These are phyloP conservation scores for Ustilago bromivora DNA, from an alignment of 1,284 basidiomycete species.

Conservation along the genomic window DNA sequence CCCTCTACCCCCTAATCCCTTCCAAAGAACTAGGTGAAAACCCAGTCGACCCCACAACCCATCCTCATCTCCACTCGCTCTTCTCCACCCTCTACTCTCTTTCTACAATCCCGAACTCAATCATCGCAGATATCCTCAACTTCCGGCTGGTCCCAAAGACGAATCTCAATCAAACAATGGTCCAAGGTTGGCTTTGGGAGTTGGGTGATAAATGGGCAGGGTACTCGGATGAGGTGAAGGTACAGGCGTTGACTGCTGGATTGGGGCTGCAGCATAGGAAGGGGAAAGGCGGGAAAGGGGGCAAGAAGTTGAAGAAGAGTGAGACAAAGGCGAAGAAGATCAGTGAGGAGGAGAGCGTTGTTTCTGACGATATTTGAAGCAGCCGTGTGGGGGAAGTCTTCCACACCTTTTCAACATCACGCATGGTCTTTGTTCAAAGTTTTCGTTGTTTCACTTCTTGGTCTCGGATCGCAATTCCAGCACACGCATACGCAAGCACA, in stretches of 20 bases:
- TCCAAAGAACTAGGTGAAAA: constrained; percentile 44
- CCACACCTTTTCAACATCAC: neutral
- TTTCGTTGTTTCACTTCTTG: neutral
- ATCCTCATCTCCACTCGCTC: constrained; percentile 25
- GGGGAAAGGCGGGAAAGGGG: neutral
- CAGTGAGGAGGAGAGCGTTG: neutral
- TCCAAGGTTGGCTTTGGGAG: constrained; percentile 28
- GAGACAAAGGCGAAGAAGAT: neutral
- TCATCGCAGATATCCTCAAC: constrained; percentile 27
- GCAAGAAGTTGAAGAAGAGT: neutral
- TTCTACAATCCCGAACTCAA: constrained; percentile 7
- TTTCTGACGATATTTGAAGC: neutral
- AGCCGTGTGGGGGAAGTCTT: neutral
- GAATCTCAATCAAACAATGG: constrained; percentile 27
- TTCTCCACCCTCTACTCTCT: constrained; percentile 18
- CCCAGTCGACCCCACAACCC: constrained; percentile 22
- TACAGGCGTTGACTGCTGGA: constrained; percentile 19
- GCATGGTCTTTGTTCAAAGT: neutral
- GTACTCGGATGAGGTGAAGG: constrained; percentile 25
- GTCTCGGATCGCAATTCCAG: neutral
- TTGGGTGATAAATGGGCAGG: constrained; percentile 31
- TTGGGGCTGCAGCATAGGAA: neutral
- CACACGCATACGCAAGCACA: neutral
- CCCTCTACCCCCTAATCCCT: constrained; percentile 19
- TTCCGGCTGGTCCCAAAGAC: neutral